Evolutionary conservation across 208 protist species (phyloP).

Genomic region (Angomonas desouzai): DNA sequence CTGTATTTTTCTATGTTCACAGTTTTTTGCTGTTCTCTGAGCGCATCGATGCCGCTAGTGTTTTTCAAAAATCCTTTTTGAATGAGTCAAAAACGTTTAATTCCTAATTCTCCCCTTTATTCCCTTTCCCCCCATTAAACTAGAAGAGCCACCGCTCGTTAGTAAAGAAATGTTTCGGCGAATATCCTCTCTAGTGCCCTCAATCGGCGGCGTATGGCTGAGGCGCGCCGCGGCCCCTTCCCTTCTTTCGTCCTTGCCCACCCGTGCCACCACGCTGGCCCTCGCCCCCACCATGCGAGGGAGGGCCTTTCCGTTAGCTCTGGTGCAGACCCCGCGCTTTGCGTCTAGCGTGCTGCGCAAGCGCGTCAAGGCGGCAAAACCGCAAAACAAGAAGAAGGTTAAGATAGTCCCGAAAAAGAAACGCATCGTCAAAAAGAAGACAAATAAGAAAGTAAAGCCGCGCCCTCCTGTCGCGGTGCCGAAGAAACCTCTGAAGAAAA

Average conservation of each 20-base stretch:
- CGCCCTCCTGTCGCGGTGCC: too few species aligned
- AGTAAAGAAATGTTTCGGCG: background rate
- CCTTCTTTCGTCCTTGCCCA: background rate
- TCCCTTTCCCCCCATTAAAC: too few species aligned
- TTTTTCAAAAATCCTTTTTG: too few species aligned
- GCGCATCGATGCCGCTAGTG: too few species aligned
- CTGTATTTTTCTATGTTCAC: constrained; percentile 8
- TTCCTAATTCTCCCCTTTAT: too few species aligned
- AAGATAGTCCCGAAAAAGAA: background rate
- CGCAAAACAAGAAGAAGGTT: background rate
- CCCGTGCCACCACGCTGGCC: background rate
- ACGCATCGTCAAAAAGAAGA: constrained; percentile 3
- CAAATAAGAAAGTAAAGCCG: background rate
- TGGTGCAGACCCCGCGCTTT: background rate
- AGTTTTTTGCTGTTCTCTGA: background rate
- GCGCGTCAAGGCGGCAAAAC: background rate
- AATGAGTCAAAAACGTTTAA: too few species aligned
- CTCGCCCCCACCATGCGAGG: background rate
- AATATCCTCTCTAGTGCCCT: background rate
- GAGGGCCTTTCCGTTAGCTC: background rate
- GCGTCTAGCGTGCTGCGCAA: background rate
- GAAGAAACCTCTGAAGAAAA: background rate
- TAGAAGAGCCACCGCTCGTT: too few species aligned
- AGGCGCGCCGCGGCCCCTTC: background rate
- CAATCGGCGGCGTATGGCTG: background rate